phyloP scores from a whole-genome alignment of 495 filamentous ascomycete species.

The Jackrogersella multiformis region DNA sequence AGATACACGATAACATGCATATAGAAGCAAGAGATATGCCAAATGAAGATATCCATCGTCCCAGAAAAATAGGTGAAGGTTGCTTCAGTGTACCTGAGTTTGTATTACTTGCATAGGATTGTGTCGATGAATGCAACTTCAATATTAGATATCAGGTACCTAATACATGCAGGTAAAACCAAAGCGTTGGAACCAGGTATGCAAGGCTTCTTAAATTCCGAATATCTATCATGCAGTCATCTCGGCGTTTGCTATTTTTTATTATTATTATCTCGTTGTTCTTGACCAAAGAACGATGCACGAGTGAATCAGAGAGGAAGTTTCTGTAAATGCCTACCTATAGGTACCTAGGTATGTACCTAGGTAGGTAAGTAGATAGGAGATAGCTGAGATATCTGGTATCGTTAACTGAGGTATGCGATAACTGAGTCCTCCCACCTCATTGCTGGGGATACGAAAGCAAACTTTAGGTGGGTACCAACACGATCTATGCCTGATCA shows the following conservation, averaged over 20 bases:
- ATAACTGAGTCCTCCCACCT: constrained; percentile 3
- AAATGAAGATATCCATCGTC: background rate
- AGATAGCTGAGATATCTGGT: no score
- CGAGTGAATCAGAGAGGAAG: background rate
- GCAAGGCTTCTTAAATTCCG: constrained; percentile 21
- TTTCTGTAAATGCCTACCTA: constrained; percentile 4
- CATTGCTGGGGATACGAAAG: constrained; percentile 22
- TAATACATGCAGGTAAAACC: constrained; percentile 33
- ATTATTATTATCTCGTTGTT: background rate
- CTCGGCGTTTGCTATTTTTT: constrained; percentile 31
- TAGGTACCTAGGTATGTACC: no score
- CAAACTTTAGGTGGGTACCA: constrained; percentile 3
- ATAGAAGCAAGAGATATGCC: constrained; percentile 5
- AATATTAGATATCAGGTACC: no score
- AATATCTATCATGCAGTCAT: constrained; percentile 32
- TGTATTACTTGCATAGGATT: constrained; percentile 27
- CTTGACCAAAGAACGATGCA: background rate
- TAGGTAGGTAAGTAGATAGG: background rate
- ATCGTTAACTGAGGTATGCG: constrained; percentile 1
- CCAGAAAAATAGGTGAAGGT: background rate
- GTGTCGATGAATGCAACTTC: constrained; percentile 36
- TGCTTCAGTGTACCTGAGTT: constrained; percentile 11
- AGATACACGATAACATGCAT: no score
- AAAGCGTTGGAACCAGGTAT: constrained; percentile 17
- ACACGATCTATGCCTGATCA: constrained; percentile 3